Base-by-base conservation (phyloP, 2,329 filamentous ascomycete genomes). In the Fusarium chuoi region DNA sequence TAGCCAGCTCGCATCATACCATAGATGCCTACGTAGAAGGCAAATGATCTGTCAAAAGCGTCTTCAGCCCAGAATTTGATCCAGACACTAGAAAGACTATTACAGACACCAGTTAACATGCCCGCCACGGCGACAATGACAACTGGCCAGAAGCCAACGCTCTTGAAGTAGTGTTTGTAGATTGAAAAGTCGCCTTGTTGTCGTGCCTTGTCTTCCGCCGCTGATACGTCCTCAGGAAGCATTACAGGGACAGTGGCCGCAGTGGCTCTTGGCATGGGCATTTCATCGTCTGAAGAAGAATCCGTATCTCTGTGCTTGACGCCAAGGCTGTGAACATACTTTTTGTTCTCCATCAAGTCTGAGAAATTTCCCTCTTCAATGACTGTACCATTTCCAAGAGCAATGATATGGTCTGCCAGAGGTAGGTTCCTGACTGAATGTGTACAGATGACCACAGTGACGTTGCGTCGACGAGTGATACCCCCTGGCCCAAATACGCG, bases 331-430 rank as follows among this genome's bases (percentile, higher is more conserved):
- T 82, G 76, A 0, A 85, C 79, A 46, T 86, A 85, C 30, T 80
- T 81, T 22, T 81, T 78, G 44, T 82, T 83, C 4, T 69, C 65
- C 56, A 76, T 69, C 28, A 82, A 63, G 4, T 79, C 73, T 0
- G 62, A 20, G 56, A 81, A 82, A 9, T 48, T 60, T 0, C 82
- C 82, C 39, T 88, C 83, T 38, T 89, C 86, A 2, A 84, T 77
- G 3, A 88, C 68, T 0, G 73, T 80, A 0, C 87, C 86, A 1
- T 73, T 41, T 0, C 82, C 82, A 0, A 89, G 81, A 0, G 83
- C 85, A 44, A 89, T 83, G 13, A 89, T 84, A 39, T 86, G 83
- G 49, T 89, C 85, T 62, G 79, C 84, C 41, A 75, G 71, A 1
- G 81, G 78, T 7, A 85, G 60, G 51, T 80, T 78, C 0, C 77